phyloP scores from a whole-genome alignment of 768 basidiomycete species.

The Sporobolomyces phaffii region DNA sequence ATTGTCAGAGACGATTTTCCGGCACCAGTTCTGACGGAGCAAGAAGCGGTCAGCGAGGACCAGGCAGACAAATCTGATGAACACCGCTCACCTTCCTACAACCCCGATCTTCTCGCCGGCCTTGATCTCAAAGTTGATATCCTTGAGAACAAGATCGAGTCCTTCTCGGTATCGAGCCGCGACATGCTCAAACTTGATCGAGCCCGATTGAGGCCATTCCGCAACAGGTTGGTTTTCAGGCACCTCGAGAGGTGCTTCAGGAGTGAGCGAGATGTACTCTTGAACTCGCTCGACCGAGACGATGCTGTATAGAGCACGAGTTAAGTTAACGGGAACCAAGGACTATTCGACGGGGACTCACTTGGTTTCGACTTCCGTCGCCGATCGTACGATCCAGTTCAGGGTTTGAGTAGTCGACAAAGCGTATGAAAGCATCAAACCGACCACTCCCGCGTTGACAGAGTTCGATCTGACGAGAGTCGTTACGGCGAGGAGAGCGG shows the following conservation, averaged over 20 bases:
- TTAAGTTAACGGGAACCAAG: too few species aligned
- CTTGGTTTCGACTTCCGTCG: slow-evolving; percentile 25
- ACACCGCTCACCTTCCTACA: slow-evolving; percentile 47
- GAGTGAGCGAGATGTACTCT: slow-evolving; percentile 66
- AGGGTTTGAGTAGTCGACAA: slow-evolving; percentile 36
- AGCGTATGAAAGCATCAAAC: slow-evolving; percentile 58
- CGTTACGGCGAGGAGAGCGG: slow-evolving; percentile 39
- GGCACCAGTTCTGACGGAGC: slow-evolving; percentile 57
- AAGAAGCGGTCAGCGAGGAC: too few species aligned
- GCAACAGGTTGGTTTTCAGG: slow-evolving; percentile 47
- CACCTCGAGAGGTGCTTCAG: slow-evolving; percentile 62
- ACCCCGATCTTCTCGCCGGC: slow-evolving; percentile 85
- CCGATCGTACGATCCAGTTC: slow-evolving; percentile 50
- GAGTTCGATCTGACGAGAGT: slow-evolving; percentile 27
- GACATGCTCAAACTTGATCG: slow-evolving; percentile 65
- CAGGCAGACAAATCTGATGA: too few species aligned
- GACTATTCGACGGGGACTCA: too few species aligned
- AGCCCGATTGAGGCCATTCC: slow-evolving; percentile 68
- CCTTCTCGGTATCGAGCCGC: slow-evolving; percentile 73
- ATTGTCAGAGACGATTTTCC: slow-evolving; percentile 46
- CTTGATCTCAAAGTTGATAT: slow-evolving; percentile 63
- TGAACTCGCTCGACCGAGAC: slow-evolving; percentile 82
- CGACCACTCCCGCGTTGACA: slow-evolving; percentile 50
- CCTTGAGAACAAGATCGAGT: slow-evolving; percentile 70
- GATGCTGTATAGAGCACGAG: slow-evolving; percentile 50